Base-by-base conservation (phyloP, 1,139 yeast genomes). In the Suhomyces bribrorum region DNA sequence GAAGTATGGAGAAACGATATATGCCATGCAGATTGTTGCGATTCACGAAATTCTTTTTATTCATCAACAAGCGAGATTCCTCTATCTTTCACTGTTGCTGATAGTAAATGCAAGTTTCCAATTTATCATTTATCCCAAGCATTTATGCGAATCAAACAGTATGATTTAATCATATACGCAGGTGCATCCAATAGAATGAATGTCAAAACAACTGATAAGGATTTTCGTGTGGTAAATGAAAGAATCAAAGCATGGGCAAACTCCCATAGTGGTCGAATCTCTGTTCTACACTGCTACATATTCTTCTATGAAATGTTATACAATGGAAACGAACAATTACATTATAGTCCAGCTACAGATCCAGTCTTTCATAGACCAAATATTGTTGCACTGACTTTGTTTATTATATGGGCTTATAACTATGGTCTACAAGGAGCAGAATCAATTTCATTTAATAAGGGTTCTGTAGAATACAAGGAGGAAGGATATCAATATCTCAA, bases 341-440 rank as follows among this genome's bases (percentile, higher is more conserved):
- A 50, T 8, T 75, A 75, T 50, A 67, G 67, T 32, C 76, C 80
- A 1, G 67, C 70, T 38, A 56, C 64, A 7, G 86, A 81, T 49
- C 77, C 78, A 1, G 66, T 76, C 26, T 60, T 74, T 16, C 78
- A 79, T 48, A 64, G 87, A 31, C 73, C 81, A 14, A 77, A 79
- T 47, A 74, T 78, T 27, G 57, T 82, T 16, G 79, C 77, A 6
- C 60, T 77, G 37, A 69, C 78, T 5, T 63, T 76, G 0, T 53
- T 83, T 37, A 65, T 81, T 26, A 59, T 81, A 4, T 83, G 86
- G 83, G 68, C 80, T 1, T 81, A 71, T 48, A 75, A 73, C 35
- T 81, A 61, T 54, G 62, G 66, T 20, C 51, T 66, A 3, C 66
- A 66, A 29, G 88, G 88, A 0, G 80, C 85, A 0, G 88, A 83